Conservation (phyloP, 2,329 filamentous ascomycete species). For the Ophiostoma piceae region DNA sequence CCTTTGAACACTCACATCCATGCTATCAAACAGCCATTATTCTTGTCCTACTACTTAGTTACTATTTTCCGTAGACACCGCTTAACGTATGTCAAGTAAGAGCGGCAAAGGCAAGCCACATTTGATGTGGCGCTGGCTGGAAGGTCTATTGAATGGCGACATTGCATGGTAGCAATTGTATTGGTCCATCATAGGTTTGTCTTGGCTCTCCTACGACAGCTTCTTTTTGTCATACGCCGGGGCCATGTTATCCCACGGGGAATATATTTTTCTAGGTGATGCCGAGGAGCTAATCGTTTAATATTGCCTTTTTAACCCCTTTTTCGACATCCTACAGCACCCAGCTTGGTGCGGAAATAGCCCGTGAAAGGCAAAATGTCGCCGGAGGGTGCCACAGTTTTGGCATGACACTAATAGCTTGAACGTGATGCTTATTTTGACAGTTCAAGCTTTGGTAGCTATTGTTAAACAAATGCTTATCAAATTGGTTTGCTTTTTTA, state of each 20-base stretch:
- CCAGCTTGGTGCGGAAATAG: background rate
- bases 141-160: background rate
- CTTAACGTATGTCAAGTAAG: background rate
- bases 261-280: background rate
- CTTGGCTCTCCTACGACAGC: background rate
- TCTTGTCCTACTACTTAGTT: too few species aligned
- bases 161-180: slow-evolving; percentile 1
- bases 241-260: background rate
- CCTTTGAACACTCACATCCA: too few species aligned
- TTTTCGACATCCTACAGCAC: background rate
- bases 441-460: background rate
- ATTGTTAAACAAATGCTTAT: background rate
- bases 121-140: background rate
- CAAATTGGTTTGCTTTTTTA: background rate
- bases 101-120: background rate
- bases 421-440: background rate
- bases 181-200: background rate
- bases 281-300: background rate
- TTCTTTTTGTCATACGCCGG: background rate
- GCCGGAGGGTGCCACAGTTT: background rate
- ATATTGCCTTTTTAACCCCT: background rate
- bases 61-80: too few species aligned
- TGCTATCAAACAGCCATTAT: too few species aligned
- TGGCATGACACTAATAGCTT: background rate
- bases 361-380: background rate